Conservation (phyloP, 495 filamentous ascomycete species). For the Parathielavia appendiculata region DNA sequence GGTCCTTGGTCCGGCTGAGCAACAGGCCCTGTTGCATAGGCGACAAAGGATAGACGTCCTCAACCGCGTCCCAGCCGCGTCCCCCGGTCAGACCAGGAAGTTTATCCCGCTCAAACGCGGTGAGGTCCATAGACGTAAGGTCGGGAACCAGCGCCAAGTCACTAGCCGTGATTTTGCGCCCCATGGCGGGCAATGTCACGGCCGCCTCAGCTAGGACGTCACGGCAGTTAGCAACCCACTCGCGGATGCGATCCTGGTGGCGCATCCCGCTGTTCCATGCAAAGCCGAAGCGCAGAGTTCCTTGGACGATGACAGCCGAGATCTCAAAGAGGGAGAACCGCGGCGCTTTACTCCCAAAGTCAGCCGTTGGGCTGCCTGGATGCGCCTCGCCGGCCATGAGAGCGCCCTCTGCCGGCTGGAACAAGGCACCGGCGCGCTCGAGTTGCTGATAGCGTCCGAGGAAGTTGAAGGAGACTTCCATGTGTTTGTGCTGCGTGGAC, state of each 20-base stretch:
- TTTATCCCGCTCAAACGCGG: conserved; percentile 10
- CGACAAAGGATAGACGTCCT: conserved; percentile 43
- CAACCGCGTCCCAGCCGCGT: conserved; percentile 25
- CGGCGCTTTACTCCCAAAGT: conserved; percentile 37
- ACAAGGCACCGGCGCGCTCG: conserved; percentile 50
- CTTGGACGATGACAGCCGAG: conserved; percentile 36
- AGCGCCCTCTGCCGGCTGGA: conserved; percentile 36
- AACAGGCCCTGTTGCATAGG: conserved; percentile 45
- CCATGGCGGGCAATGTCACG: conserved; percentile 34
- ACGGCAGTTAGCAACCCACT: conserved; percentile 48
- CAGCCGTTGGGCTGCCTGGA: conserved; percentile 29
- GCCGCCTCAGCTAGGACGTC: conserved; percentile 40
- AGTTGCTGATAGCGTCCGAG: conserved; percentile 58
- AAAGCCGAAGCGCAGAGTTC: conserved; percentile 51
- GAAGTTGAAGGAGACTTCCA: conserved; percentile 61
- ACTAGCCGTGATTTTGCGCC: conserved; percentile 41
- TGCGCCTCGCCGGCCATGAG: conserved; percentile 26
- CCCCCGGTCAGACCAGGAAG: background rate
- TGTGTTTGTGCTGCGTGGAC: conserved; percentile 37
- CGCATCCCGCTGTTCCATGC: conserved; percentile 53
- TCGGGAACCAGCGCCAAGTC: conserved; percentile 48
- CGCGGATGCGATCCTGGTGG: conserved; percentile 44
- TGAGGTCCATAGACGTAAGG: conserved; percentile 11
- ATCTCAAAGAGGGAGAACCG: conserved; percentile 58
- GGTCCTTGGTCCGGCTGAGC: conserved; percentile 45